Evolutionary conservation across 768 basidiomycete genomes (phyloP), one percentile per base, ranked within the genome.

Genomic region (Leccinum arenicola): DNA sequence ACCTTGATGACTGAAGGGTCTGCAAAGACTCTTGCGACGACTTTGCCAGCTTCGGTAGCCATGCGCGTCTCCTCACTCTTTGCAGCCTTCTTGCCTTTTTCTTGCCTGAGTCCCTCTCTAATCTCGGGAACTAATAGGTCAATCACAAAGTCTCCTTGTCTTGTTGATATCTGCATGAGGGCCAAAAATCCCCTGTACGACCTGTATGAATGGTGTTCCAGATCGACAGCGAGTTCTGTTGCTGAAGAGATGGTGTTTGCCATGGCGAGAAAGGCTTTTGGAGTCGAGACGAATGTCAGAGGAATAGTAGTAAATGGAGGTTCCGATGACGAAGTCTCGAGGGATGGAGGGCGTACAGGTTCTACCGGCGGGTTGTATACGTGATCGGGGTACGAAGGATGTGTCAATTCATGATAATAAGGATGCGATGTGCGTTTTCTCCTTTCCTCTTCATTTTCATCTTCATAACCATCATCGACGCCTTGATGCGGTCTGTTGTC

Each of bases 171-270:
- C 71, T 96, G 94, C 86, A 98, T 96, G 56, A 99, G 76, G 68
- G 95, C 97, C 25, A 97, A 80, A 66, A 98, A 93, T 2, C 97
- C 96, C 11, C 74, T 72, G 70, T 89, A 98, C 4, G 88, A 86
- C 38, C 95, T 82, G 66, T 89, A 91, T 61, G 84, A 88, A 78
- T 98, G 95, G 69, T 98, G 91, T 74, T 99, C 96, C 29, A 99
- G 77, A 74, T 99, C 97, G 25, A 99, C 81, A 0, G 97, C 96
- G 55, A 98, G 85, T 72, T 96, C 95, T 25, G 74, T 75, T n/a
- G 79, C 81, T 6, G 71, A 68, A 27, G 82, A 81, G n/a, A 98
- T 80, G 57, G 82, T 80, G 12, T 79, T 80, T 4, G 95, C 77
- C 83, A 97, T 86, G 33, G 67, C 69, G 12, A 81, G 72, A 47